Conservation (phyloP, 2,329 filamentous ascomycete species). For the Fusarium proliferatum region DNA sequence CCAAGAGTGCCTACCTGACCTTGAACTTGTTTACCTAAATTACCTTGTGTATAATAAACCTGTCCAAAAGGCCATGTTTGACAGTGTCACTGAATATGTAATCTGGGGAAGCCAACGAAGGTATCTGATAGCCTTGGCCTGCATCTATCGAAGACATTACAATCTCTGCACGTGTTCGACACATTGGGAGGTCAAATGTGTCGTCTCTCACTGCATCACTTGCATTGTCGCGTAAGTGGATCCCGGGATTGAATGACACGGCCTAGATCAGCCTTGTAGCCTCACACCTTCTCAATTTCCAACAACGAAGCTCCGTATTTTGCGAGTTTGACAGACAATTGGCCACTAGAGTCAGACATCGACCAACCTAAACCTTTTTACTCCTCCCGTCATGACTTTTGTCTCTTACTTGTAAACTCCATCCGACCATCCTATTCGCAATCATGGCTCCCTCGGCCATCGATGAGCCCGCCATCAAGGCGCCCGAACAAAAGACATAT, state of each 20-base stretch:
- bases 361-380: slow-evolving; percentile 5
- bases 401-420: slow-evolving; percentile 13
- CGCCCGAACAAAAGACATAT: slow-evolving; percentile 56
- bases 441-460: slow-evolving; percentile 66
- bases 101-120: background rate
- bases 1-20: background rate
- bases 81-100: background rate
- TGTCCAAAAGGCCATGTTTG: background rate
- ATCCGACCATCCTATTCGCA: slow-evolving; percentile 9
- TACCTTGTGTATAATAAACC: background rate
- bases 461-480: slow-evolving; percentile 55
- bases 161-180: background rate
- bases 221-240: slow-evolving; percentile 29
- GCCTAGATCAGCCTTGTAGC: slow-evolving; percentile 51
- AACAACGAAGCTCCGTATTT: slow-evolving; percentile 38
- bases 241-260: slow-evolving; percentile 33
- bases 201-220: background rate
- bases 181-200: background rate
- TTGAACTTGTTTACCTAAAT: background rate
- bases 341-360: slow-evolving; percentile 31
- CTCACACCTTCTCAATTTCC: slow-evolving; percentile 45
- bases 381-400: slow-evolving; percentile 33
- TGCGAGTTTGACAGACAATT: slow-evolving; percentile 43
- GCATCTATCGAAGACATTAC: background rate
- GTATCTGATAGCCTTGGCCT: background rate